Percentiles rank a stretch among this genome's conserved stretches.
Conservation (phyloP, 805 yeast genomes). For the Saccharomycopsis babjevae region DNA sequence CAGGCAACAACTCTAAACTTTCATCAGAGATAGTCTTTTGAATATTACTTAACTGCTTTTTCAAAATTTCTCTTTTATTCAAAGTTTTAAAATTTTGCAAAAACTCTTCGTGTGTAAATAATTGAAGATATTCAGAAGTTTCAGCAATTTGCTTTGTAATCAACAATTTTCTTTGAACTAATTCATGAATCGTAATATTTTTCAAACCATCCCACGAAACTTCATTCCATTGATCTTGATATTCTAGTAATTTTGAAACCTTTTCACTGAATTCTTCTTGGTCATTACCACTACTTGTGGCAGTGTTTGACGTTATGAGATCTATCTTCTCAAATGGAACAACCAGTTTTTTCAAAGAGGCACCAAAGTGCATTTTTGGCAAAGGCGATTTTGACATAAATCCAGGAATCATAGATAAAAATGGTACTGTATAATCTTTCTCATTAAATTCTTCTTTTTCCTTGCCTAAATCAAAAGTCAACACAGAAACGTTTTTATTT, state of each 20-base stretch:
- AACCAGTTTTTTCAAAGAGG: constrained; percentile 16
- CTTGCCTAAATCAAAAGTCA: constrained; percentile 38
- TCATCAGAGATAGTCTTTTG: constrained; percentile 69
- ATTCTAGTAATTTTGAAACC: constrained; percentile 28
- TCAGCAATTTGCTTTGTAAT: constrained; percentile 26
- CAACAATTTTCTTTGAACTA: constrained; percentile 30
- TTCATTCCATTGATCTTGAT: constrained; percentile 36
- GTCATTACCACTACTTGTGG: constrained; percentile 20
- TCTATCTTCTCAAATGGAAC: constrained; percentile 22
- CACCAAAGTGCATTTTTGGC: constrained; percentile 18
- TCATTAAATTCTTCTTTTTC: constrained; percentile 23
- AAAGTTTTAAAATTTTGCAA: constrained; percentile 34
- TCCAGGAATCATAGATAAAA: constrained; percentile 23
- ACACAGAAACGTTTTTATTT: constrained; percentile 27
- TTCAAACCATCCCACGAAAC: constrained; percentile 30
- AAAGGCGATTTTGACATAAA: constrained; percentile 19
- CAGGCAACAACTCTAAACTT: constrained; percentile 82
- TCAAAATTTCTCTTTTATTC: constrained; percentile 36
- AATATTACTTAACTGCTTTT: constrained; percentile 42
- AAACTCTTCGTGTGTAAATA: constrained; percentile 35
- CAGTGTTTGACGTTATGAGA: constrained; percentile 30
- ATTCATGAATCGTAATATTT: constrained; percentile 28
- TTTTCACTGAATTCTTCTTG: constrained; percentile 30
- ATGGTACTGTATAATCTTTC: constrained; percentile 22
- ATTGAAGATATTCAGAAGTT: constrained; percentile 17